phyloP scores from a whole-genome alignment of 805 yeast species.

The Lipomyces orientalis region DNA sequence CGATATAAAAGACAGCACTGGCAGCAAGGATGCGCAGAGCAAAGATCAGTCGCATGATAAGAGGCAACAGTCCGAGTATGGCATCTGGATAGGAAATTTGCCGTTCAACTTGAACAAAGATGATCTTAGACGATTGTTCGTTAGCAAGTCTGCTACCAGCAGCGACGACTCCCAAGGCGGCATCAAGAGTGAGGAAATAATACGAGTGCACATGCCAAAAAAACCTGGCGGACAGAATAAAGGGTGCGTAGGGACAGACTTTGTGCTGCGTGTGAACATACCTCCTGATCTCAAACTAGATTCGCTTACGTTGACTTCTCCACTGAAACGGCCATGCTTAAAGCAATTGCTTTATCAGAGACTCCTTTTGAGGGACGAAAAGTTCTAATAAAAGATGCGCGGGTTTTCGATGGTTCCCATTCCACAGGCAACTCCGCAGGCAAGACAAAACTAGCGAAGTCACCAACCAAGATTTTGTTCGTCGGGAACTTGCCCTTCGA shows the following conservation, averaged over 20 bases:
- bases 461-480: conserved; percentile 87
- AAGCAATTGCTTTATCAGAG: conserved; percentile 74
- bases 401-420: conserved; percentile 67
- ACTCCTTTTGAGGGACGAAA: conserved; percentile 79
- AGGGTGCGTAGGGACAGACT: conserved; percentile 35
- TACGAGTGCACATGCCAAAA: conserved; percentile 81
- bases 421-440: conserved; percentile 42
- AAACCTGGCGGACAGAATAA: conserved; percentile 61
- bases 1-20: conserved; percentile 13
- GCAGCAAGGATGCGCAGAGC: conserved; percentile 44
- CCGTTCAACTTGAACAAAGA: conserved; percentile 82
- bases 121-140: conserved; percentile 69
- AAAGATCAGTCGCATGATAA: conserved; percentile 44
- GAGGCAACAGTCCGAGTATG: conserved; percentile 56
- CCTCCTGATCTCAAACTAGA: conserved; percentile 59
- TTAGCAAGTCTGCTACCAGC: conserved; percentile 57
- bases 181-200: conserved; percentile 63
- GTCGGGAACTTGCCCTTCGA: conserved; percentile 94
- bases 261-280: not conserved
- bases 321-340: conserved; percentile 61
- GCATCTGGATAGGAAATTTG: conserved; percentile 95
- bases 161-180: conserved; percentile 32
- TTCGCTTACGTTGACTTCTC: conserved; percentile 89
- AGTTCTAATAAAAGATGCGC: conserved; percentile 78
- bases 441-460: conserved; percentile 64